Conservation (phyloP, 169 alveolate genomes). For the Plasmodium malariae region DNA sequence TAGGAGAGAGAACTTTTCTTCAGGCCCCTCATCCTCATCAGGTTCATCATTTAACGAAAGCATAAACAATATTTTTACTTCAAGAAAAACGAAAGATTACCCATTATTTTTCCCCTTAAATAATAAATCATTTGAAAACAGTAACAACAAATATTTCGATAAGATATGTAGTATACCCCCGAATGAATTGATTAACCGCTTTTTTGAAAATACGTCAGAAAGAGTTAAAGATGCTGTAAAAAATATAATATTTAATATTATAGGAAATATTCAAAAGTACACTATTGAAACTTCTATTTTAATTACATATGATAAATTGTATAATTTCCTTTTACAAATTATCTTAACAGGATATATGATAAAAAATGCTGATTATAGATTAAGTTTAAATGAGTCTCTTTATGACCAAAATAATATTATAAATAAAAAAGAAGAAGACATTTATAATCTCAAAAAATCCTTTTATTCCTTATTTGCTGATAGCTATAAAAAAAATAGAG, state of each 20-base stretch:
- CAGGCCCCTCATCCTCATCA: not conserved
- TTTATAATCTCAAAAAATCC: constrained; percentile 48
- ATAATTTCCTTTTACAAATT: constrained; percentile 82
- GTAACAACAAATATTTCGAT: constrained; percentile 77
- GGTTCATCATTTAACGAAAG: constrained; percentile 32
- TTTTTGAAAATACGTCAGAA: constrained; percentile 83
- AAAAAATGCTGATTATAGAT: constrained; percentile 88
- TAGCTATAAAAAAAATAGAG: constrained; percentile 7
- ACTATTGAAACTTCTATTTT: constrained; percentile 87
- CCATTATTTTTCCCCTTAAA: constrained; percentile 61
- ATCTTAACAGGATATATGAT: constrained; percentile 88
- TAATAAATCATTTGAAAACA: constrained; percentile 61
- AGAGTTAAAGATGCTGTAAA: constrained; percentile 89
- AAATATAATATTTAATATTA: constrained; percentile 82
- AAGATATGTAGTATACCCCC: constrained; percentile 79
- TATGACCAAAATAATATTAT: constrained; percentile 44
- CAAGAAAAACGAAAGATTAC: constrained; percentile 55
- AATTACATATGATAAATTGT: constrained; percentile 85
- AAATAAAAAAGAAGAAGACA: constrained; percentile 28
- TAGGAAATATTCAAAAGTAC: constrained; percentile 86
- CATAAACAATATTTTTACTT: constrained; percentile 42
- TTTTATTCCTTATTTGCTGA: constrained; percentile 48
- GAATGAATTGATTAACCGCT: constrained; percentile 78
- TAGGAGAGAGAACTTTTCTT: not conserved
- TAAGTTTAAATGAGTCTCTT: constrained; percentile 80